Evolutionary conservation across 192 early-diverging fungal species (phyloP), one percentile per base, ranked within the genome.

Genomic region (Coemansia guatemalensis): DNA sequence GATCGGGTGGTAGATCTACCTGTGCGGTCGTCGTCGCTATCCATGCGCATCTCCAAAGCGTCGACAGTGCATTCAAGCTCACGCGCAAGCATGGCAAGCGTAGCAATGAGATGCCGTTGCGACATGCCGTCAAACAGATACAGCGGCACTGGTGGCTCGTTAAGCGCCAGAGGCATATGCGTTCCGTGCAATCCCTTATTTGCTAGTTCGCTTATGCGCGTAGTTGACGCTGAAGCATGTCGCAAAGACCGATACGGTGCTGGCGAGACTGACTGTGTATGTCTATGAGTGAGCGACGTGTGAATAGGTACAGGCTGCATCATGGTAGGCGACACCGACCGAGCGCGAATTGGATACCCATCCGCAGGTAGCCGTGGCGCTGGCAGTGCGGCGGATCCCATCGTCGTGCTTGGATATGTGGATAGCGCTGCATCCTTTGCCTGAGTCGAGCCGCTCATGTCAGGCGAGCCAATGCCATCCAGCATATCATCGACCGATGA

Each of bases 51-150:
- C 30, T 81, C 78, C 27, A 81, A 17, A 2, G 72, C 64, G 27
- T 55, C 58, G 0, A 81, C 78, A 2, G 73, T 60, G 21, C 78
- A 74, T 26, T 81, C 78, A 24, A 81, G 58, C 25, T 74, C 65
- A 26, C 78, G 64, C 55, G 67, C 62, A 30, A 81, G 63, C 78
- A 81, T 81, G 1, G 68, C 78, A 53, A 81, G 27, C 8, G 64
- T 62, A 0, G 73, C 72, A 57, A 71, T 22, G 8, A 74, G 39
- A 41, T 81, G 78, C 25, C 55, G 65, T 32, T 70, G 72, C 14
- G 78, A 59, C 78, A 81, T 81, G 14, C 61, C 68, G 27, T 81
- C 78, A 30, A 66, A 71, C 58, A 81, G 35, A 59, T 71, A 81
- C 22, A 81, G 35, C 4, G 78, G 78, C 8, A 70, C 62, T 0